A percentile compares a stretch with the other conserved stretches of the same genome.
Evolutionary conservation across 345 rosid genomes (phyloP).

Genomic region (Euphorbia lathyris): DNA sequence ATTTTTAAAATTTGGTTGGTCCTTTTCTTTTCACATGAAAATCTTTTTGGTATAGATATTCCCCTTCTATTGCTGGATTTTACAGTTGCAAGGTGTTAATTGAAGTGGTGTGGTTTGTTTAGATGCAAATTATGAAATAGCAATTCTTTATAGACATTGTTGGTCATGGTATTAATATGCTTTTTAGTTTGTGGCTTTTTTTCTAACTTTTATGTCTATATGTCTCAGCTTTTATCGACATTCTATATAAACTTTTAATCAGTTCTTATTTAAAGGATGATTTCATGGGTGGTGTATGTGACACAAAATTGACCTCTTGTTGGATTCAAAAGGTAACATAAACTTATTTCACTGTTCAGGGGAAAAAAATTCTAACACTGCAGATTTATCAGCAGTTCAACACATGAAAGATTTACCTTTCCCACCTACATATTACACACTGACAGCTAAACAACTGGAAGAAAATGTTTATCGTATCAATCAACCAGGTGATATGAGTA

Average conservation of each 20-base stretch:
- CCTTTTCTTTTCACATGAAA: not conserved
- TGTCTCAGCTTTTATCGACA: not conserved
- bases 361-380: conserved; percentile 18
- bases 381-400: conserved; percentile 32
- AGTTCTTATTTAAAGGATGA: not conserved
- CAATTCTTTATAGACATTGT: not conserved
- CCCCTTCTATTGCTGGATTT: not conserved
- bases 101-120: not conserved
- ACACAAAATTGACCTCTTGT: not conserved
- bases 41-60: not conserved
- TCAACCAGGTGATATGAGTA: conserved; percentile 46
- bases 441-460: conserved; percentile 68
- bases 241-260: not conserved
- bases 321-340: not conserved
- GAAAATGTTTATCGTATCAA: conserved; percentile 67
- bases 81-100: too few species aligned
- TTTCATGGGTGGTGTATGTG: not conserved
- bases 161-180: not conserved
- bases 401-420: conserved; percentile 69
- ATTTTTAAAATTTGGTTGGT: too few species aligned
- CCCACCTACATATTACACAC: conserved; percentile 68
- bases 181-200: not conserved
- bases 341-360: conserved; percentile 34
- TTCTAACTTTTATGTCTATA: not conserved
- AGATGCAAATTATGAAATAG: not conserved